Percentiles rank a stretch among this genome's conserved stretches.
Conservation (phyloP, 129 eudicot genomes). For the Chrysanthemum makinoi region DNA sequence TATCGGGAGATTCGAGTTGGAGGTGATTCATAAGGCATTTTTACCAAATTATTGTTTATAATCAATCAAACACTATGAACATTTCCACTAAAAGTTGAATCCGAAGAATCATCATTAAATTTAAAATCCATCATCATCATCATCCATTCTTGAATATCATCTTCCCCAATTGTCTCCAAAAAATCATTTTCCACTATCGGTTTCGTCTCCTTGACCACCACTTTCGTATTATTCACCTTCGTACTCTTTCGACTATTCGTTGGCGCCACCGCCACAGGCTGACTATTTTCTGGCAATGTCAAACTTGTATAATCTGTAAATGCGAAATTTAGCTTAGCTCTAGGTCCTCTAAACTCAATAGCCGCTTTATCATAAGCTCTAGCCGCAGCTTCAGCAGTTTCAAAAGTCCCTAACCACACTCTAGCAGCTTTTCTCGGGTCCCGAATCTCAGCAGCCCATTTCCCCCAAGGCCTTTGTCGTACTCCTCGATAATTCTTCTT, state of each 20-base stretch:
- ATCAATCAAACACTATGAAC: slow-evolving; percentile 36
- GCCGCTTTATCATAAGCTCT: slow-evolving; percentile 67
- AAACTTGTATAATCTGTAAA: slow-evolving; percentile 39
- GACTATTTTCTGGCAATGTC: slow-evolving; percentile 3
- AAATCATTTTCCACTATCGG: slow-evolving; percentile 26
- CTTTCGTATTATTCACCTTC: slow-evolving; percentile 4
- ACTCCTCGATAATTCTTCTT: slow-evolving; percentile 87
- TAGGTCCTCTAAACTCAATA: slow-evolving; percentile 65
- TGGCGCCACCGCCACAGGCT: neutral
- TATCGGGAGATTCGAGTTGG: too few relatives aligned
- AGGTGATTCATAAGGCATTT: too few relatives aligned
- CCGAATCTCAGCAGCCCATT: slow-evolving; percentile 82
- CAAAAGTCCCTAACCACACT: slow-evolving; percentile 81
- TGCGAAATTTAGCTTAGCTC: slow-evolving; percentile 63
- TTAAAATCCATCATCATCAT: slow-evolving; percentile 48
- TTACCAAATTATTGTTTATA: too few relatives aligned
- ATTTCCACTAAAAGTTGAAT: slow-evolving; percentile 44
- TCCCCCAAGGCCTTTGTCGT: slow-evolving; percentile 78
- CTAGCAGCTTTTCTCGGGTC: slow-evolving; percentile 71
- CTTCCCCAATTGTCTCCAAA: slow-evolving; percentile 45
- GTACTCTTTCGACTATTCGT: neutral
- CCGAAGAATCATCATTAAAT: slow-evolving; percentile 40
- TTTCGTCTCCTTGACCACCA: slow-evolving; percentile 14
- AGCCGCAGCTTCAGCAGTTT: slow-evolving; percentile 75
- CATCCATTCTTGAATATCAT: slow-evolving; percentile 66